phyloP scores from a whole-genome alignment of 352 stramenopile genomes.

The Phytophthora fragariaefolia region DNA sequence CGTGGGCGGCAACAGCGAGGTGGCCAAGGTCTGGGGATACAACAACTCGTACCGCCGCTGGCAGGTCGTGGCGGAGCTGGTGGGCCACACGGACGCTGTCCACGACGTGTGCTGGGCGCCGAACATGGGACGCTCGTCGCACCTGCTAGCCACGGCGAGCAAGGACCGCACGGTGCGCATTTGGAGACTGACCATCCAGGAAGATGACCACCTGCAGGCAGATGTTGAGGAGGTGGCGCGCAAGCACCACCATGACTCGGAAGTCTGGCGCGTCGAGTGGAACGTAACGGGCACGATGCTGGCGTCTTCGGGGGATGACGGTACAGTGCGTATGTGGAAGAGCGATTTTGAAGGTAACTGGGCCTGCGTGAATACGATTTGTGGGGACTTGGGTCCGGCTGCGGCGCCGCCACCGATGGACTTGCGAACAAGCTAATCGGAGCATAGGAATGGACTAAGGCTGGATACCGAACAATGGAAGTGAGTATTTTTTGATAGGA shows the following conservation, averaged over 20 bases:
- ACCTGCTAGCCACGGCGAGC: slow-evolving; percentile 93
- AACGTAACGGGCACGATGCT: slow-evolving; percentile 97
- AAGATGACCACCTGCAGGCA: slow-evolving; percentile 67
- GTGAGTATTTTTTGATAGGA: slow-evolving; percentile 25
- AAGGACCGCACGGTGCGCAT: slow-evolving; percentile 92
- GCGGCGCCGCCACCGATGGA: slow-evolving; percentile 44
- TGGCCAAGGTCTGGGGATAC: slow-evolving; percentile 93
- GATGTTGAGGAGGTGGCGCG: slow-evolving; percentile 77
- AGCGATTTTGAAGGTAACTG: slow-evolving; percentile 93
- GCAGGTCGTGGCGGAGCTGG: slow-evolving; percentile 86
- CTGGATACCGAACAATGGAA: slow-evolving; percentile 18
- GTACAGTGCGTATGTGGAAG: slow-evolving; percentile 96
- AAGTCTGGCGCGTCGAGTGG: slow-evolving; percentile 97
- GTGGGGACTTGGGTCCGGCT: slow-evolving; percentile 64
- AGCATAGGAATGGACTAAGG: background rate
- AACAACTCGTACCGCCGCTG: slow-evolving; percentile 88
- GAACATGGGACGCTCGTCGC: slow-evolving; percentile 94
- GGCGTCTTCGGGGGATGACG: slow-evolving; percentile 93
- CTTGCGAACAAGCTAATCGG: slow-evolving; percentile 36
- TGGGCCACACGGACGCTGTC: slow-evolving; percentile 89
- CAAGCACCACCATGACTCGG: slow-evolving; percentile 87
- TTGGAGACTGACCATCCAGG: slow-evolving; percentile 83
- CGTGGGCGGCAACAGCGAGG: slow-evolving; percentile 90
- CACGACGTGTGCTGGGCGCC: slow-evolving; percentile 97
- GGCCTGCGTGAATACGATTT: slow-evolving; percentile 91